phyloP scores from a whole-genome alignment of 805 yeast genomes.

The Wickerhamiella alocasiicola region DNA sequence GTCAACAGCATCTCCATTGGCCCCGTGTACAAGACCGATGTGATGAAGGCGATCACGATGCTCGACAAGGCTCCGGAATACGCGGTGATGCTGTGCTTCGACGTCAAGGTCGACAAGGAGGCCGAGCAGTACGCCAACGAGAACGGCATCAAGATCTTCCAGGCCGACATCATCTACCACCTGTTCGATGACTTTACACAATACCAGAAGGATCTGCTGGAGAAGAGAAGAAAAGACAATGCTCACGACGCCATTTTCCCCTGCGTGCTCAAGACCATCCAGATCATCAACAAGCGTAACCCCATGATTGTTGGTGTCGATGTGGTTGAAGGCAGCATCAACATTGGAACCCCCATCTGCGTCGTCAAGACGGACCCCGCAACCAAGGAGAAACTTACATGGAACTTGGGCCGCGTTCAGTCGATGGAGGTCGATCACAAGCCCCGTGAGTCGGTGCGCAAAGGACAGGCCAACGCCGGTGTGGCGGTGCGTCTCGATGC shows the following conservation, averaged over 20 bases:
- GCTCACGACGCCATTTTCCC: conserved; percentile 88
- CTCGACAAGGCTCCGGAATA: conserved; percentile 88
- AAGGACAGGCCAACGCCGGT: conserved; percentile 95
- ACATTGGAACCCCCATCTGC: conserved; percentile 90
- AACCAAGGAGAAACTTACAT: conserved; percentile 58
- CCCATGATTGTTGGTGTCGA: conserved; percentile 99
- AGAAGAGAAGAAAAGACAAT: conserved; percentile 80
- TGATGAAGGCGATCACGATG: conserved; percentile 95
- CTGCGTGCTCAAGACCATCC: conserved; percentile 84
- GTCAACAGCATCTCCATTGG: conserved; percentile 98
- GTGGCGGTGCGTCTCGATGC: conserved; percentile 96
- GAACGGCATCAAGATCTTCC: conserved; percentile 81
- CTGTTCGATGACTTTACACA: conserved; percentile 89
- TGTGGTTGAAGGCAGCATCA: conserved; percentile 78
- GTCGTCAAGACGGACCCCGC: conserved; percentile 82
- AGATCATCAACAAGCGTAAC: conserved; percentile 94
- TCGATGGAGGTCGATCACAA: conserved; percentile 96
- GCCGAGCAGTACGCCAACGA: conserved; percentile 97
- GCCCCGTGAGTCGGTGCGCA: conserved; percentile 63
- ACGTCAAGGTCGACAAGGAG: conserved; percentile 92
- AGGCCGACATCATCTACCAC: conserved; percentile 94
- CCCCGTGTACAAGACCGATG: conserved; percentile 96
- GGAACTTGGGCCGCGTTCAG: conserved; percentile 70
- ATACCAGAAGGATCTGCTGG: conserved; percentile 78
- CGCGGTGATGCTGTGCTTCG: conserved; percentile 98